phyloP scores from a whole-genome alignment of 1,139 yeast genomes.

The Geotrichum cucujoidarum region DNA sequence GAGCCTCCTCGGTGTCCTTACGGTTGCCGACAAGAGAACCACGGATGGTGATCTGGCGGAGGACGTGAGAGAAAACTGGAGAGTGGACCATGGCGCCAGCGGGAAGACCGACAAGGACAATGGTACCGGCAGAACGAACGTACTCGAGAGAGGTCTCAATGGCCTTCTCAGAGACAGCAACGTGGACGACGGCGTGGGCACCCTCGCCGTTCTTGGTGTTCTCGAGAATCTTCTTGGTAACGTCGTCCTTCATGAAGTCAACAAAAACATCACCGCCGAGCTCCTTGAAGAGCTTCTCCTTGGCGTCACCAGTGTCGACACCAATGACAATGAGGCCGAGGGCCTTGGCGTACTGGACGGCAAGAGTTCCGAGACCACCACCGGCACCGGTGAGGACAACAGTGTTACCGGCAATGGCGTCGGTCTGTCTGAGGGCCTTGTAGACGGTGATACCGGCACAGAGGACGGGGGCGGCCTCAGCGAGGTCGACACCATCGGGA shows the following conservation, averaged over 20 bases:
- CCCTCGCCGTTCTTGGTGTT: slow-evolving; percentile 47
- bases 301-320: slow-evolving; percentile 64
- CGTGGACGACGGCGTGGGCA: slow-evolving; percentile 67
- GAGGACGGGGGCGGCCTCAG: slow-evolving; percentile 60
- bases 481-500: slow-evolving; percentile 61
- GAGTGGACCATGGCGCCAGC: slow-evolving; percentile 53
- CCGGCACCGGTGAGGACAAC: slow-evolving; percentile 73
- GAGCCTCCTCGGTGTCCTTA: slow-evolving; percentile 65
- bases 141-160: slow-evolving; percentile 57
- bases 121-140: slow-evolving; percentile 63
- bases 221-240: slow-evolving; percentile 44
- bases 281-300: slow-evolving; percentile 47
- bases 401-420: slow-evolving; percentile 61
- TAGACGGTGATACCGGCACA: slow-evolving; percentile 79
- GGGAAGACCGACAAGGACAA: slow-evolving; percentile 69
- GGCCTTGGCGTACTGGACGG: slow-evolving; percentile 68
- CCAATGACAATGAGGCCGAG: slow-evolving; percentile 68
- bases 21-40: slow-evolving; percentile 73
- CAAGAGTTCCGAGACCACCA: slow-evolving; percentile 73
- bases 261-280: slow-evolving; percentile 65
- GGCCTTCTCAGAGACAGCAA: slow-evolving; percentile 65
- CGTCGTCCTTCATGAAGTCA: slow-evolving; percentile 45
- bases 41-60: slow-evolving; percentile 51
- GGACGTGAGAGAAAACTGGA: slow-evolving; percentile 51
- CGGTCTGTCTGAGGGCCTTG: slow-evolving; percentile 65